Evolutionary conservation across 495 filamentous ascomycete species (phyloP).

Genomic region (Cercophora newfieldiana): DNA sequence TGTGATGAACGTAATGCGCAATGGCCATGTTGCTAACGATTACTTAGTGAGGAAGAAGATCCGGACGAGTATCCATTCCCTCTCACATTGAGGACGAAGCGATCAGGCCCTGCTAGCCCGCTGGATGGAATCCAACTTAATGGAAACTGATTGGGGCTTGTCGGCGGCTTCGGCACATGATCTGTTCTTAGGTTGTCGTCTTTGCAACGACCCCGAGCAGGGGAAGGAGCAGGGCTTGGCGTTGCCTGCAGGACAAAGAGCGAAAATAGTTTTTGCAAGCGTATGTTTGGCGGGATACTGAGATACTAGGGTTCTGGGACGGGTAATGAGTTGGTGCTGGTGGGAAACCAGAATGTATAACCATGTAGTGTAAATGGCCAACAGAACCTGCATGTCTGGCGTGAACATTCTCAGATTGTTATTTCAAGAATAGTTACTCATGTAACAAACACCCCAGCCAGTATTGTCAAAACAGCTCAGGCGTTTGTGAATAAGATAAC

Average conservation of each 20-base stretch:
- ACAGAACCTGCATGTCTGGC: constrained; percentile 13
- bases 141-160: constrained; percentile 28
- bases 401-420: constrained; percentile 7
- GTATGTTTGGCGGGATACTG: background rate
- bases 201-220: background rate
- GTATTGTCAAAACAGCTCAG: too few relatives aligned
- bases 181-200: constrained; percentile 4
- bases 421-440: background rate
- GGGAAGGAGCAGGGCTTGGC: background rate
- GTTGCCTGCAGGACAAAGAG: background rate
- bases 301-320: too few relatives aligned
- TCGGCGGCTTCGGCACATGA: background rate
- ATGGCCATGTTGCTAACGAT: background rate
- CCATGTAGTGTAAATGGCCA: constrained; percentile 12
- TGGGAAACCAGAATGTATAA: background rate
- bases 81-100: constrained; percentile 68
- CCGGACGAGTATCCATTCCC: constrained; percentile 93
- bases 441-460: too few relatives aligned
- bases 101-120: constrained; percentile 39
- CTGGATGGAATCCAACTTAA: constrained; percentile 42
- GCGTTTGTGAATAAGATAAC: too few relatives aligned
- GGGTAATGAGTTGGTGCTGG: constrained; percentile 6
- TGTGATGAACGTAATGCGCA: background rate
- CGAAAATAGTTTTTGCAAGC: background rate
- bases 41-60: constrained; percentile 85